These are phyloP conservation scores for Cyclotella atomus DNA, from an alignment of 108 stramenopile genomes.

Conservation along the genomic window DNA sequence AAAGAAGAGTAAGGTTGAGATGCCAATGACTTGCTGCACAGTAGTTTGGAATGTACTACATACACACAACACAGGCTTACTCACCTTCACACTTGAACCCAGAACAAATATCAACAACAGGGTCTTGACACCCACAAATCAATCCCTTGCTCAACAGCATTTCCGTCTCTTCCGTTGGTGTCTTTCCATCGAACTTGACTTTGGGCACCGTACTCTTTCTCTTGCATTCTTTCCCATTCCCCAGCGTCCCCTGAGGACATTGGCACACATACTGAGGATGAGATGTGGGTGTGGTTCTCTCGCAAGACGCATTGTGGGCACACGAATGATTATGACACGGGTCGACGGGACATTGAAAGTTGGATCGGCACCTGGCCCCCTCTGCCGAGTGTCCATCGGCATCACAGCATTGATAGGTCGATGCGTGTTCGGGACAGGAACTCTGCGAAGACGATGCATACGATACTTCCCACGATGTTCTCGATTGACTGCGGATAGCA, in stretches of 20 bases:
- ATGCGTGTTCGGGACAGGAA: conserved; percentile 58
- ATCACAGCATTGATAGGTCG: conserved; percentile 72
- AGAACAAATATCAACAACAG: conserved; percentile 78
- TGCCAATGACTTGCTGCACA: not conserved
- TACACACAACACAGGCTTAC: conserved; percentile 10
- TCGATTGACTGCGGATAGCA: conserved; percentile 3
- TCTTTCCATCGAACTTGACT: conserved; percentile 82
- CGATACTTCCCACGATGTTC: conserved; percentile 74
- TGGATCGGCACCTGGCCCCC: conserved; percentile 58
- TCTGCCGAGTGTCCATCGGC: conserved; percentile 55
- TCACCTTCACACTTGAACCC: conserved; percentile 83
- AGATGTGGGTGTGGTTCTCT: conserved; percentile 49
- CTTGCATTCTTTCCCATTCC: conserved; percentile 75
- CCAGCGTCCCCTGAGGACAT: conserved; percentile 79
- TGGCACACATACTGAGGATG: conserved; percentile 62
- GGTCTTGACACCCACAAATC: conserved; percentile 84
- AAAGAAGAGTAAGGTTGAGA: not conserved
- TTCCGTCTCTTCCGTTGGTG: conserved; percentile 74
- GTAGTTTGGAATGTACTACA: not conserved
- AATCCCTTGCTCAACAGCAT: conserved; percentile 58
- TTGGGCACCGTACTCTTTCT: conserved; percentile 51
- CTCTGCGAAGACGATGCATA: conserved; percentile 42
- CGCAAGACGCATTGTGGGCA: conserved; percentile 65
- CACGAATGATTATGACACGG: conserved; percentile 66
- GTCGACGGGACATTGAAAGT: conserved; percentile 75